Evolutionary conservation across 225 moss, liverwort and hornwort genomes (phyloP).

Genomic region (Pseudoscleropodium purum): DNA sequence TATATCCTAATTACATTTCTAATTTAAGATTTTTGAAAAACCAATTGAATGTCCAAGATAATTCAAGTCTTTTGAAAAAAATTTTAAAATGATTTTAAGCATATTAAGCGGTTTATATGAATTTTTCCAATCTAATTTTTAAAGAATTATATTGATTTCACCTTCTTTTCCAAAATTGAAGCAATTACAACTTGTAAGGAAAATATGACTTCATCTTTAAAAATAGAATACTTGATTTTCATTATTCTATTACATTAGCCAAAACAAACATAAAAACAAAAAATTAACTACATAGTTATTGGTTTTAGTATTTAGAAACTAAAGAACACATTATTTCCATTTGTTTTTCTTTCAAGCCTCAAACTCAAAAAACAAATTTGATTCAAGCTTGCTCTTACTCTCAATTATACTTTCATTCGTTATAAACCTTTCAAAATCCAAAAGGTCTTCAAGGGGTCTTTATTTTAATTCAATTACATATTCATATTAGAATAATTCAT

Average conservation of each 20-base stretch:
- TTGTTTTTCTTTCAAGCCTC: background rate
- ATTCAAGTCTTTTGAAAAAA: background rate
- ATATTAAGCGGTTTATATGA: background rate
- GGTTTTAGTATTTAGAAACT: background rate
- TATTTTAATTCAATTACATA: background rate
- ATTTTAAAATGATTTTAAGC: too few relatives aligned
- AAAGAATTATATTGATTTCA: too few relatives aligned
- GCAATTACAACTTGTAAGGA: background rate
- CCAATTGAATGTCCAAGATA: too few relatives aligned
- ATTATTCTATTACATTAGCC: background rate
- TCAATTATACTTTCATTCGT: background rate
- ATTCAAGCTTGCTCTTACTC: too few relatives aligned
- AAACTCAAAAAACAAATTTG: background rate
- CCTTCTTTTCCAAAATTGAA: background rate
- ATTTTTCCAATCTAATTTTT: background rate
- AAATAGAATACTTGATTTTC: too few relatives aligned
- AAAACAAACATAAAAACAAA: background rate
- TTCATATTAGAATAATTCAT: too few relatives aligned
- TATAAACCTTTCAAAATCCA: background rate
- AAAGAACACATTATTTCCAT: background rate
- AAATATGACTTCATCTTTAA: background rate
- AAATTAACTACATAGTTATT: too few relatives aligned
- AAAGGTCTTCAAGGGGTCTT: background rate
- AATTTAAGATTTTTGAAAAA: background rate
- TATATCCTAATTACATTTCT: background rate